These are phyloP conservation scores for Podospora pseudocomata DNA, from an alignment of 495 filamentous ascomycete species.

Conservation along the genomic window DNA sequence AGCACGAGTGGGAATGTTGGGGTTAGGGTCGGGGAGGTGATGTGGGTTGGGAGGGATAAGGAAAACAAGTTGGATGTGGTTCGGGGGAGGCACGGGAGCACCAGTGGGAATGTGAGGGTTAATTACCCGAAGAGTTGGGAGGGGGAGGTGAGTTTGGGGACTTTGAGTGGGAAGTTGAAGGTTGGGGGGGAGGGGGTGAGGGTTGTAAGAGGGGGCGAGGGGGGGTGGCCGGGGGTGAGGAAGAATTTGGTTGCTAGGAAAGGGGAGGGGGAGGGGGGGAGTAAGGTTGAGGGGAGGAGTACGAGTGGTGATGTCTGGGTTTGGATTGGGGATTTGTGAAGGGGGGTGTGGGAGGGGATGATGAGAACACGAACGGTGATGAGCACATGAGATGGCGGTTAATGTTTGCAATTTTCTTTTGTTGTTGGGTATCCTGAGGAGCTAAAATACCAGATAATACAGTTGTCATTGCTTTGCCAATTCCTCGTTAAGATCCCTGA, in stretches of 20 bases:
- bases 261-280: slow-evolving; percentile 32
- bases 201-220: slow-evolving; percentile 24
- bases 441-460: no score
- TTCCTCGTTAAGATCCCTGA: no score
- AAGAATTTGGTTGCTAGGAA: slow-evolving; percentile 36
- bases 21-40: slow-evolving; percentile 34
- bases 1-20: slow-evolving; percentile 34
- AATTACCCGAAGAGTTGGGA: slow-evolving; percentile 42
- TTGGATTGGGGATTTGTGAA: slow-evolving; percentile 29
- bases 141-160: slow-evolving; percentile 31
- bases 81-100: slow-evolving; percentile 30
- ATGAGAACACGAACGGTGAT: not conserved
- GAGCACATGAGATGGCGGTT: not conserved
- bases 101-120: slow-evolving; percentile 34
- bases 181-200: slow-evolving; percentile 35
- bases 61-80: slow-evolving; percentile 28
- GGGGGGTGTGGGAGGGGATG: not conserved
- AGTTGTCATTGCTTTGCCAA: no score
- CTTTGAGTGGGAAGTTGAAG: slow-evolving; percentile 29
- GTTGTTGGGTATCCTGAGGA: not conserved
- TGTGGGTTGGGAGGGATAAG: slow-evolving; percentile 27
- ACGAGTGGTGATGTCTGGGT: slow-evolving; percentile 33
- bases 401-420: not conserved
- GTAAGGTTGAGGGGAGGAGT: slow-evolving; percentile 18
- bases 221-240: slow-evolving; percentile 30